Conservation (phyloP, 805 yeast genomes). For the Ogataea trehaloabstinens region DNA sequence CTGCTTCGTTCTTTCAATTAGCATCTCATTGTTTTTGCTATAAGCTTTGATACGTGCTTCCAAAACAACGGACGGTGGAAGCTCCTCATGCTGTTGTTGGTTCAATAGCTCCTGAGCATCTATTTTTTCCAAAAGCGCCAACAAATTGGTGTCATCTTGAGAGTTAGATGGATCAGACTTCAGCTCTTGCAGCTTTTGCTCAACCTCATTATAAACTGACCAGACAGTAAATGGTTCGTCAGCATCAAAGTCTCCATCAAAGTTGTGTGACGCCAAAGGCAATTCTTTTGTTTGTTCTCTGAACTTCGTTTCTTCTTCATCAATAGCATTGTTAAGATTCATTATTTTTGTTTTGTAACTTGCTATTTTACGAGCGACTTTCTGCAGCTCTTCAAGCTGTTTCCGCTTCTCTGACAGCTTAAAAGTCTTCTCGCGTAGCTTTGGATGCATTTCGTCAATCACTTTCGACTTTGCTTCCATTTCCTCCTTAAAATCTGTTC, state of each 20-base stretch:
- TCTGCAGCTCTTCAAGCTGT: constrained; percentile 52
- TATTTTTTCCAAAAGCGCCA: constrained; percentile 9
- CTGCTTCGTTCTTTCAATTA: constrained; percentile 50
- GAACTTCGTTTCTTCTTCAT: constrained; percentile 60
- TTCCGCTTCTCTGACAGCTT: constrained; percentile 46
- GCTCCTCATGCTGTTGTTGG: constrained; percentile 21
- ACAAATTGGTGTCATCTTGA: neutral
- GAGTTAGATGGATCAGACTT: constrained; percentile 3
- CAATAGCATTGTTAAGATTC: constrained; percentile 61
- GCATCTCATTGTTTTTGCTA: constrained; percentile 58
- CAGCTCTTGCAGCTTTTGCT: constrained; percentile 33
- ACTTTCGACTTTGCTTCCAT: constrained; percentile 49
- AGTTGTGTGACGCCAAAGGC: constrained; percentile 34
- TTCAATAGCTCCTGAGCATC: constrained; percentile 10
- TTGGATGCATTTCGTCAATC: constrained; percentile 51
- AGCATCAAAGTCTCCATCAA: constrained; percentile 68
- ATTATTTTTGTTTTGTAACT: constrained; percentile 54
- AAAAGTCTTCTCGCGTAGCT: constrained; percentile 56
- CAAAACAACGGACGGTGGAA: constrained; percentile 53
- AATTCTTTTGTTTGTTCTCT: constrained; percentile 34
- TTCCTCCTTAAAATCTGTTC: constrained; percentile 59
- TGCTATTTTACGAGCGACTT: constrained; percentile 39
- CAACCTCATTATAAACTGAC: constrained; percentile 56
- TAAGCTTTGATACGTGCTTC: constrained; percentile 83
- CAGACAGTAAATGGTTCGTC: constrained; percentile 86